Evolutionary conservation across 805 yeast species (phyloP), one percentile per base, ranked within the genome.

Genomic region (Metschnikowia peoriensis): DNA sequence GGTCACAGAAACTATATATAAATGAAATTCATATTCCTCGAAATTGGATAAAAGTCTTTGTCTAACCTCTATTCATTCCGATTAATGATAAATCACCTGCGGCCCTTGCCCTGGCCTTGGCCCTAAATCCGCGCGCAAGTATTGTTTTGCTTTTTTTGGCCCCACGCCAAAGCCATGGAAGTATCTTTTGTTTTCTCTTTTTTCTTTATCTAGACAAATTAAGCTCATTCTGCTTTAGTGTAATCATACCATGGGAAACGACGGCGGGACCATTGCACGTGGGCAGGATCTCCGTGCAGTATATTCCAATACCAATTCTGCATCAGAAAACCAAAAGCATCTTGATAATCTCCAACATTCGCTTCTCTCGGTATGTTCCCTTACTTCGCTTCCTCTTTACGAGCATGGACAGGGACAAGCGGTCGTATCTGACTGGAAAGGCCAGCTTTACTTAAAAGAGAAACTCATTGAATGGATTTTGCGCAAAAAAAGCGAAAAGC

Each of bases 191-290:
- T 9, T 6, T 32, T 4, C 6, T 12, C 35, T 9, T 32, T 32
- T 6, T 32, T 32, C 35, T 10, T 32, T 2, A 3, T 22, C 4
- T 22, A 22, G 22, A 22, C 2, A 22, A 22, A 22, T 2, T 4
- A 22, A 22, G 22, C 4, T 22, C 22, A 3, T 22, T 22, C 22
- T 22, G 4, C 2, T 22, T 4, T 4, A 4, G 22, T 4, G 22
- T 22, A 14, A 38, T 16, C 4, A 38, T 2, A 42, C 32, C 32
- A 66, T 66, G 68, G 69, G 68, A 10, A 82, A 81, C 54, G 93
- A 87, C 63, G 93, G 93, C n/a, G 90, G 92, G 2, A 77, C 88
- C 1, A 79, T 86, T 16, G 84, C 85, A 14, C 79, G 78, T 47
- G 71, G 88, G 32, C 75, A 75, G 53, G 88, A 84, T 54, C 73